These are phyloP conservation scores for Alternaria ventricosa DNA, from an alignment of 2,329 filamentous ascomycete genomes.

Conservation along the genomic window DNA sequence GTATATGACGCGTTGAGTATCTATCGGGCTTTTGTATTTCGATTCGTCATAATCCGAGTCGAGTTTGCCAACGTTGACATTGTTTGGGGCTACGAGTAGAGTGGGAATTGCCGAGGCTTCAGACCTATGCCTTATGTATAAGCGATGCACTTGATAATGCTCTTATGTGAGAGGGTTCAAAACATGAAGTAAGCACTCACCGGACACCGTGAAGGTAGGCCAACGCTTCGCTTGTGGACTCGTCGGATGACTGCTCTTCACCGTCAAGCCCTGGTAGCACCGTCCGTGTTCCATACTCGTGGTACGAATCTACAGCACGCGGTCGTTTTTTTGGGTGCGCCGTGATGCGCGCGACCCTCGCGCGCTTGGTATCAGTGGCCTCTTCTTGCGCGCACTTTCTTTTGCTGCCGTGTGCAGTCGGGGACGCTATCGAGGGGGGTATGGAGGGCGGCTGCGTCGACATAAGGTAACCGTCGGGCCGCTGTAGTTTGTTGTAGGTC, in stretches of 20 bases:
- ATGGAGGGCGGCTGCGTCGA: slow-evolving; percentile 14
- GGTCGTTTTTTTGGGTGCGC: background rate
- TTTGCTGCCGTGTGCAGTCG: slow-evolving; percentile 17
- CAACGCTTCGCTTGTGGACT: slow-evolving; percentile 37
- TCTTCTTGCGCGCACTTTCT: slow-evolving; percentile 30
- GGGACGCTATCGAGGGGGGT: background rate
- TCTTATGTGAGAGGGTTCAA: background rate
- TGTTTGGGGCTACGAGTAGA: slow-evolving; percentile 64
- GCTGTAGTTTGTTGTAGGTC: slow-evolving; percentile 46
- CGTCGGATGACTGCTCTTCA: slow-evolving; percentile 35
- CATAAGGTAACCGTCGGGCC: slow-evolving; percentile 39
- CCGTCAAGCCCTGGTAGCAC: slow-evolving; percentile 38
- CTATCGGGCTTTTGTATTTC: slow-evolving; percentile 57
- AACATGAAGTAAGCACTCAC: slow-evolving; percentile 18
- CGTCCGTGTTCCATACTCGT: slow-evolving; percentile 37
- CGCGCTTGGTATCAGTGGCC: slow-evolving; percentile 23
- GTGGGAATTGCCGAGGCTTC: slow-evolving; percentile 78
- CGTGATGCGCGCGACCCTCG: slow-evolving; percentile 9
- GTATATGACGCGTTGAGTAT: slow-evolving; percentile 67
- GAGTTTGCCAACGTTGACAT: slow-evolving; percentile 15
- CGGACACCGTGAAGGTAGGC: slow-evolving; percentile 46
- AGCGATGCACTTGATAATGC: slow-evolving; percentile 7
- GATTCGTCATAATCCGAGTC: slow-evolving; percentile 18
- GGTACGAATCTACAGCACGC: slow-evolving; percentile 11
- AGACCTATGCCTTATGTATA: slow-evolving; percentile 59